phyloP scores from a whole-genome alignment of 1,284 basidiomycete genomes.

The Ceratobasidium theobromae region DNA sequence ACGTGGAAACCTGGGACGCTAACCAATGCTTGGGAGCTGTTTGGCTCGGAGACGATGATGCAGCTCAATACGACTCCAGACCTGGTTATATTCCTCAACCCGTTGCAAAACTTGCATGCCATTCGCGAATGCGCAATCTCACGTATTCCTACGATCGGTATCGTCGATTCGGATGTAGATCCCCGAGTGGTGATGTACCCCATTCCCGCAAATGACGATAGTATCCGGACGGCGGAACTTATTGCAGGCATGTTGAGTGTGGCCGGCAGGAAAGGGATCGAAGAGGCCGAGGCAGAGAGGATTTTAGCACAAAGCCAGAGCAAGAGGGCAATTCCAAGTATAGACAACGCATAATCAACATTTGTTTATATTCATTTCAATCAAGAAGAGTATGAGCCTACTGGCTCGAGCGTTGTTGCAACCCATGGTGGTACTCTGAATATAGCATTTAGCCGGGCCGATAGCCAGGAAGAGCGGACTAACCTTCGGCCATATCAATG shows the following conservation, averaged over 20 bases:
- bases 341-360: background rate
- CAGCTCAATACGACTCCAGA: constrained; percentile 74
- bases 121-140: constrained; percentile 84
- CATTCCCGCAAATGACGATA: constrained; percentile 98
- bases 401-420: constrained; percentile 50
- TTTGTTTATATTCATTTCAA: too few relatives aligned
- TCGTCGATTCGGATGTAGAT: constrained; percentile 95
- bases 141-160: constrained; percentile 84
- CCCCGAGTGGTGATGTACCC: constrained; percentile 97
- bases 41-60: constrained; percentile 61
- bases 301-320: constrained; percentile 18
- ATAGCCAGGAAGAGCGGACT: constrained; percentile 44
- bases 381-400: background rate
- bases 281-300: constrained; percentile 38
- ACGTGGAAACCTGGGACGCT: constrained; percentile 94
- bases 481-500: constrained; percentile 87
- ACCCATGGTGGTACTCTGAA: constrained; percentile 62
- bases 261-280: constrained; percentile 83
- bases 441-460: background rate
- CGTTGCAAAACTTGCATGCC: constrained; percentile 76
- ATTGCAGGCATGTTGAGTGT: constrained; percentile 89
- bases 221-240: constrained; percentile 84
- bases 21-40: constrained; percentile 85
- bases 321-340: constrained; percentile 13
- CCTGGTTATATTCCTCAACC: constrained; percentile 87